Conservation (phyloP, 2,329 filamentous ascomycete species). For the Sclerotinia subarctica region DNA sequence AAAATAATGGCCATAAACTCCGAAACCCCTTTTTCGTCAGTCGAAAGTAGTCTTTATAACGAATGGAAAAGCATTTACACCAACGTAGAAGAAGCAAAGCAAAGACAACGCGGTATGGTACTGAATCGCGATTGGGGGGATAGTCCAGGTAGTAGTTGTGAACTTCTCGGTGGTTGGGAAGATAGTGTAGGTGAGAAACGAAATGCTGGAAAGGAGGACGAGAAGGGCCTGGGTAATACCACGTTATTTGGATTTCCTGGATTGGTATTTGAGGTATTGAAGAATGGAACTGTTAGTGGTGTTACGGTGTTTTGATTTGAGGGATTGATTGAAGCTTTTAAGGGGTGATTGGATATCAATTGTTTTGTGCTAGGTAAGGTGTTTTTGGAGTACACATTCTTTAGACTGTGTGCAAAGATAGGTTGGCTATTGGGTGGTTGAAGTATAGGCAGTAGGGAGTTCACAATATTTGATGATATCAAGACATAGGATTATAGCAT, state of each 20-base stretch:
- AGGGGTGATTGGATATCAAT: slow-evolving; percentile 19
- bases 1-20: slow-evolving; percentile 37
- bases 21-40: slow-evolving; percentile 72
- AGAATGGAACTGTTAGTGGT: slow-evolving; percentile 85
- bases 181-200: slow-evolving; percentile 54
- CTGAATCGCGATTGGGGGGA: slow-evolving; percentile 89
- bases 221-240: slow-evolving; percentile 64
- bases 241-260: slow-evolving; percentile 93
- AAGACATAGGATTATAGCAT: background rate
- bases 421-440: background rate
- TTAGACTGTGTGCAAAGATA: background rate
- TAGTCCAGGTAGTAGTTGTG: slow-evolving; percentile 84
- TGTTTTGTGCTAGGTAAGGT: background rate
- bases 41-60: slow-evolving; percentile 65
- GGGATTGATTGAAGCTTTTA: background rate
- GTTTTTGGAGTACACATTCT: slow-evolving; percentile 3
- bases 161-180: slow-evolving; percentile 79
- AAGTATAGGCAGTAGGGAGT: background rate
- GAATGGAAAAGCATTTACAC: slow-evolving; percentile 68
- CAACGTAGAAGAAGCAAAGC: slow-evolving; percentile 50
- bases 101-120: slow-evolving; percentile 72
- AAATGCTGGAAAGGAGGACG: slow-evolving; percentile 48
- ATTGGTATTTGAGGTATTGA: slow-evolving; percentile 90
- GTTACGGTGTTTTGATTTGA: slow-evolving; percentile 73
- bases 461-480: slow-evolving; percentile 6